Evolutionary conservation across 495 filamentous ascomycete genomes (phyloP).

Genomic region (Tuber indicum): DNA sequence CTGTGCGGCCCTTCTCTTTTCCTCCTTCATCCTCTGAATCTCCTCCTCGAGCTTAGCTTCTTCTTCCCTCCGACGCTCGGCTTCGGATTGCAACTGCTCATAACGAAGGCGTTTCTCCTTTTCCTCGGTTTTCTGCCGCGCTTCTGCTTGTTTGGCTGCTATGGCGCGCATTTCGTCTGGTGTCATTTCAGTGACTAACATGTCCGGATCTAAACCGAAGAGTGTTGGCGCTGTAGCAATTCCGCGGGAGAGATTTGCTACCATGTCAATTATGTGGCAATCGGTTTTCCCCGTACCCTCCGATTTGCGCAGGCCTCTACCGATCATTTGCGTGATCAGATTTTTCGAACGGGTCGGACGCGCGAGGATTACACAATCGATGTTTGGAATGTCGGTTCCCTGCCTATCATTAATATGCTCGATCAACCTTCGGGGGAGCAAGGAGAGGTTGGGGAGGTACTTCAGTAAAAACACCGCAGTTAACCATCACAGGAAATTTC

Average conservation of each 20-base stretch:
- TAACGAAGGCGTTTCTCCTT: neutral
- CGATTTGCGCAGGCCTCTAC: conserved; percentile 66
- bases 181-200: conserved; percentile 52
- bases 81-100: neutral
- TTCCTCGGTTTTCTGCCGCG: neutral
- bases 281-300: conserved; percentile 71
- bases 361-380: conserved; percentile 86
- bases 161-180: conserved; percentile 1
- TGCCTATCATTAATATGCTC: conserved; percentile 10
- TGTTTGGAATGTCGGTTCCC: conserved; percentile 90
- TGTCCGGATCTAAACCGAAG: conserved; percentile 85
- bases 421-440: neutral
- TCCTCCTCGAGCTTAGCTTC: neutral
- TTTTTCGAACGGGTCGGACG: conserved; percentile 85
- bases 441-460: conserved; percentile 37
- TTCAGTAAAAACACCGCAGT: conserved; percentile 95
- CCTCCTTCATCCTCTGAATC: neutral
- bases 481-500: conserved; percentile 83
- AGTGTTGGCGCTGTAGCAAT: conserved; percentile 85
- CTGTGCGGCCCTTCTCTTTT: neutral
- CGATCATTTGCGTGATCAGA: conserved; percentile 94
- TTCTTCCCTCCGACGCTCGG: neutral
- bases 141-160: conserved; percentile 6
- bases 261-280: conserved; percentile 97
- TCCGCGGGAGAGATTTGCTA: conserved; percentile 69